Base-by-base conservation (phyloP, 352 stramenopile genomes). In the Globisporangium mamillatum region DNA sequence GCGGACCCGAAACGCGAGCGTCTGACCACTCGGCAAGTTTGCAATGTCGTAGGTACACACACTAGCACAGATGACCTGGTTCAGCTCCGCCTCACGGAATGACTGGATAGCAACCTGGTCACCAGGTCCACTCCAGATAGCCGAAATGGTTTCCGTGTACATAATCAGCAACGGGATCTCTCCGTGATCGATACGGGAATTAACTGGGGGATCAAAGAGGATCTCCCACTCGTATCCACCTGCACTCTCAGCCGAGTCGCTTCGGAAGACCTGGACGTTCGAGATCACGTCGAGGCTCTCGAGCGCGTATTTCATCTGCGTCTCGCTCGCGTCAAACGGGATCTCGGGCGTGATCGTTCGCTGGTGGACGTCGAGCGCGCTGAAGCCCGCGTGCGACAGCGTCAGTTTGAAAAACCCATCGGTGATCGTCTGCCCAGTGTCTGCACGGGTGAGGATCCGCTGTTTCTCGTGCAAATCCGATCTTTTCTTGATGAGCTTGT, bases 281-380 rank as follows among this genome's bases (percentile, higher is more conserved):
- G 73, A 71, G 41, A 95, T 75, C 22, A 84, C 75, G 7, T 89
- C 84, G n/a, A 97, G 77, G 18, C 72, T 82, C 65, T 94, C 78
- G 38, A 97, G 74, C 29, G 84, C 86, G 5, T 70, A 50, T 67
- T 94, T 90, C 63, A 97, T 70, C 16, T 82, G 65, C 22, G 64
- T 63, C 38, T 76, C 84, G 36, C 73, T 89, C 36, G 90, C 89
- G 69, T 92, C 86, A 64, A 93, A 93, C 50, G 82, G 59, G 60
- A 97, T 95, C 20, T 67, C 71, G 16, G 77, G 73, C 29, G 86
- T 91, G 36, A 89, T 63, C 0, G 68, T 73, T 55, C 59, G 74
- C 55, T 82, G 74, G n/a, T 80, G 75, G 32, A 77, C 64, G 56
- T 84, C 68, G 5, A 84, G 70, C 3, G 48, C 34, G 62, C 73